These are phyloP conservation scores for Rosa rugosa DNA, from an alignment of 306 rosid genomes.

Conservation along the genomic window DNA sequence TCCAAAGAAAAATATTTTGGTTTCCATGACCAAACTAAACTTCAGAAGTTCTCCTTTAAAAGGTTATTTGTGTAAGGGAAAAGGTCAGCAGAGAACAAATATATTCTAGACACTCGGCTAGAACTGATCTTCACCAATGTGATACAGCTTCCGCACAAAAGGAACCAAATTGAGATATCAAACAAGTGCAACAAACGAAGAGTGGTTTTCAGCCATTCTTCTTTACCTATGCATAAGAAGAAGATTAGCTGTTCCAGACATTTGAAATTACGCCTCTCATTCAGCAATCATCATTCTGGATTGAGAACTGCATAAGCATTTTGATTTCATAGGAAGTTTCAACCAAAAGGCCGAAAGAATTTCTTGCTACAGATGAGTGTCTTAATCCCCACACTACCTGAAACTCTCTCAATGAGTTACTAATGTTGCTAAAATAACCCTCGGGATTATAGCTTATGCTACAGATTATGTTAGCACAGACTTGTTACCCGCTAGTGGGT, in stretches of 20 bases:
- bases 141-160: neutral
- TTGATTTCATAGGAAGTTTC: conserved; percentile 7
- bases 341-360: conserved; percentile 16
- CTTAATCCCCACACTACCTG: conserved; percentile 25
- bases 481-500: conserved; percentile 30
- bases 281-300: conserved; percentile 6
- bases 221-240: neutral
- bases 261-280: conserved; percentile 14
- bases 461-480: conserved; percentile 48
- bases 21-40: neutral
- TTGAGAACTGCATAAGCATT: conserved; percentile 10
- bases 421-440: conserved; percentile 24
- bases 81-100: neutral
- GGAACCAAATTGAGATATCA: neutral
- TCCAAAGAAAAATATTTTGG: neutral
- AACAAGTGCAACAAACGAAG: neutral
- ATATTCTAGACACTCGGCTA: neutral
- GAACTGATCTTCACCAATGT: neutral
- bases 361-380: conserved; percentile 37
- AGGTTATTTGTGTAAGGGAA: neutral
- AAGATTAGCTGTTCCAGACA: neutral
- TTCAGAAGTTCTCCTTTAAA: neutral
- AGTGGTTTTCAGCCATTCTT: neutral
- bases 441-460: conserved; percentile 26
- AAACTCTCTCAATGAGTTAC: conserved; percentile 34